Base-by-base conservation (phyloP, 148 eudicot species). In the Amaranthus palmeri region DNA sequence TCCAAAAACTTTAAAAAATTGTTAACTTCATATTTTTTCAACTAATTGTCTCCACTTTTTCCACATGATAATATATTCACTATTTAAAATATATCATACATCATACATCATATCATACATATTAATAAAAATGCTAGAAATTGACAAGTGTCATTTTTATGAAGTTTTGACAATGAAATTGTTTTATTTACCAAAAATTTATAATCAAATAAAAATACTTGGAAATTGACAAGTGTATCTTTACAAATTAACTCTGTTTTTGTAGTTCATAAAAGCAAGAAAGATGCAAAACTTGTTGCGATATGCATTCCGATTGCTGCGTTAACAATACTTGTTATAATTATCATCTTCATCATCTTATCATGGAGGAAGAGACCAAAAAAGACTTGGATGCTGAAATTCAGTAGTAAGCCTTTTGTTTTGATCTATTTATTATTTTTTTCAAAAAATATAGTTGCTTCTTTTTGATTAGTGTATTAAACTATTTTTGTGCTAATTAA, bases 361-460 rank as follows among this genome's bases (percentile, higher is more conserved):
- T n/a, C 25, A 53, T 63, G 72, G 44, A 72, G 43, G 69, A 78
- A 50, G 43, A 72, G 61, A 64, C 40, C 14, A 12, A 72, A n/a
- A 50, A 78, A 67, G 10, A 25, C 67, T 4, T 61, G 64, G 56
- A 15, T 14, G 68, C 45, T 52, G 58, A 67, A 78, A 5, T 78
- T 78, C 53, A 54, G 55, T 64, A 67, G 80, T 78, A 77, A 77
- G 72, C 1, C 36, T 65, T 65, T 52, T 25, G 4, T 65, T 65
- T 52, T 25, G 4, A 46, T 10, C 65, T 61, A 10, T 17, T 58
- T 41, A 58, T 58, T 58, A 8, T 6, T 58, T 5, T 58, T 3
- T 6, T 3, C 36, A 2, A 17, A 18, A 0, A 0, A 58, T 56
- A 14, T 11, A 54, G 3, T 0, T 14, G 9, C 42, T 58, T 58